Percentiles rank a stretch among this genome's conserved stretches.
phyloP scores from a whole-genome alignment of 495 filamentous ascomycete species.

The Evernia prunastri region DNA sequence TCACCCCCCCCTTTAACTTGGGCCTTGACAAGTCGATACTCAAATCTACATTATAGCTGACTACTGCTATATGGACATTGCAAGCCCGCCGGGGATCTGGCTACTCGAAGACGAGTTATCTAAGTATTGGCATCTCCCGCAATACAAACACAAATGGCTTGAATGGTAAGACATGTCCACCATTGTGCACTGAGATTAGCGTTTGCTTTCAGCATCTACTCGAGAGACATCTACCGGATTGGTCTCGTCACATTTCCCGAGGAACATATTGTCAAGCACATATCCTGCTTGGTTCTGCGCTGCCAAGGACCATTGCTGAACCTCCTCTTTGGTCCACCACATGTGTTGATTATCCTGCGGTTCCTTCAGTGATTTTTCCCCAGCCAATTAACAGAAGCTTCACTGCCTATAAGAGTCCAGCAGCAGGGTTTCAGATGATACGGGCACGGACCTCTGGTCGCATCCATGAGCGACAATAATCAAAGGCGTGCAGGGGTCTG shows the following conservation, averaged over 20 bases:
- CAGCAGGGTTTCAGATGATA: background rate
- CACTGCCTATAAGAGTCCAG: too few species aligned
- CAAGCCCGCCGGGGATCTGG: too few species aligned
- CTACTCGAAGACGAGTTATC: too few species aligned
- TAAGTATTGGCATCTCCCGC: too few species aligned
- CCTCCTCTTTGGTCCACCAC: conserved; percentile 17
- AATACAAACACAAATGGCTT: too few species aligned
- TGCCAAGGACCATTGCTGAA: conserved; percentile 13
- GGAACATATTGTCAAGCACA: conserved; percentile 5
- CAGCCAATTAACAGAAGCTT: too few species aligned
- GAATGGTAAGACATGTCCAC: too few species aligned
- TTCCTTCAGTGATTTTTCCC: background rate
- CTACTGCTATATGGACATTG: too few species aligned
- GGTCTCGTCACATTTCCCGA: conserved; percentile 6
- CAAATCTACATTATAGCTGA: too few species aligned
- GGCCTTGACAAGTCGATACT: too few species aligned
- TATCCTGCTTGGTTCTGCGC: conserved; percentile 19
- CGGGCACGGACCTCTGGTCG: conserved; percentile 6
- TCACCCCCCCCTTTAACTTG: too few species aligned
- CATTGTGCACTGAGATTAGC: background rate
- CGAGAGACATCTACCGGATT: conserved; percentile 10
- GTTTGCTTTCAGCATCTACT: background rate
- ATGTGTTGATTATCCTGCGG: conserved; percentile 19
- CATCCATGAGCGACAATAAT: conserved; percentile 9
- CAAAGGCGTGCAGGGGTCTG: conserved; percentile 10